Evolutionary conservation across 2,329 filamentous ascomycete genomes (phyloP), one percentile per base, ranked within the genome.

Genomic region (Sporothrix inflata): DNA sequence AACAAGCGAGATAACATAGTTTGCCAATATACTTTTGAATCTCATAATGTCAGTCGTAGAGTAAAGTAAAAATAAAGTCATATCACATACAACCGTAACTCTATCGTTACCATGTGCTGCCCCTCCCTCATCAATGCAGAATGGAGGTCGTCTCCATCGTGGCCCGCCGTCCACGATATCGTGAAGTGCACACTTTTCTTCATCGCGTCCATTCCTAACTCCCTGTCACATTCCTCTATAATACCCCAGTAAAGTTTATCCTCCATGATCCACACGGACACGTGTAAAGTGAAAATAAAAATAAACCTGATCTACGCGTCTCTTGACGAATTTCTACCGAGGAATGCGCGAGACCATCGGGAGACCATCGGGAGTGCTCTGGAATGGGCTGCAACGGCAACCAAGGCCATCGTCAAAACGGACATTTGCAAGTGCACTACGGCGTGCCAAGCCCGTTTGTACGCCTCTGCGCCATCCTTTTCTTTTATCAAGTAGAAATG

Each of bases 371-470:
- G 47, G 19, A 49, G 19, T 55, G 12, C 24, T 30, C 12, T 65
- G 42, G 63, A 49, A 66, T 66, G 63, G 45, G 16, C 42, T 30
- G 24, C 24, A 66, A 49, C 42, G 27, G 63, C 40, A 66, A 11
- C 38, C n/a, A 27, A 38, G 38, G 60, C 21, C 12, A 14, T 45
- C 7, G 14, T 16, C 21, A 27, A 34, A 40, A 14, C n/a, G 57
- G 7, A 65, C 38, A 45, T 27, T 9, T 21, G 27, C 34, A 27
- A 45, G n/a, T 21, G 24, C 38, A 14, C 19, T 63, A 16, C 60
- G 21, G 38, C 34, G 24, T 45, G 38, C 60, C 21, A 65, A 45
- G 21, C 21, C 38, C 38, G 60, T 65, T 27, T 14, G 60, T 65
- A 21, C 38, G 40, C 21, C 11, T 42, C 12, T 24, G 6, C 6